phyloP scores from a whole-genome alignment of 768 basidiomycete genomes.

The Lactarius hengduanensis region DNA sequence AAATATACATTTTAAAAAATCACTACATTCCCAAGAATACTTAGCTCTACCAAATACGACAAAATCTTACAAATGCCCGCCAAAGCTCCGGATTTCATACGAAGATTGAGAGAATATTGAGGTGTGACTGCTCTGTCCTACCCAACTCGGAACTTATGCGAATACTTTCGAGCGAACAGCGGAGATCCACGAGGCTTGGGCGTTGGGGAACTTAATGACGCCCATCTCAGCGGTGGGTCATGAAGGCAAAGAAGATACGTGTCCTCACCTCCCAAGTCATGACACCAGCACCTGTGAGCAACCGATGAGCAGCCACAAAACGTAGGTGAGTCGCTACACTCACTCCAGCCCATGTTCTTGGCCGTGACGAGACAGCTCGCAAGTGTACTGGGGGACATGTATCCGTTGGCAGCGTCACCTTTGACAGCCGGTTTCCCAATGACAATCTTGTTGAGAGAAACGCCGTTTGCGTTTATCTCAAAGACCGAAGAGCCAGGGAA shows the following conservation, averaged over 20 bases:
- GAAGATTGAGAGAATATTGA: not conserved
- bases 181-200: slow-evolving; percentile 15
- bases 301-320: not conserved
- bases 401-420: slow-evolving; percentile 47
- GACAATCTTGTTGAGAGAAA: slow-evolving; percentile 61
- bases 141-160: slow-evolving; percentile 6
- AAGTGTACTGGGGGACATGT: slow-evolving; percentile 54
- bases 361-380: slow-evolving; percentile 59
- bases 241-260: not conserved
- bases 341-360: slow-evolving; percentile 62
- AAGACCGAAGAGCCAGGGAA: slow-evolving; percentile 49
- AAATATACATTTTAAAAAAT: not conserved
- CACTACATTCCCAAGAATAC: not conserved
- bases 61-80: not conserved
- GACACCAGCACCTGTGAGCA: slow-evolving; percentile 12
- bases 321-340: slow-evolving; percentile 32
- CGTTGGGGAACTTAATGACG: slow-evolving; percentile 11
- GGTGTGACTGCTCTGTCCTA: not conserved
- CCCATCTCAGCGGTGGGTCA: not conserved
- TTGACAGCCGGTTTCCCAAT: slow-evolving; percentile 68
- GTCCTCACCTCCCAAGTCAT: slow-evolving; percentile 22
- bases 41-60: not conserved
- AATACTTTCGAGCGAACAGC: slow-evolving; percentile 12
- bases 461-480: slow-evolving; percentile 54
- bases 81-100: not conserved